Base-by-base conservation (phyloP, 2,329 filamentous ascomycete species). In the Diplodia corticola region DNA sequence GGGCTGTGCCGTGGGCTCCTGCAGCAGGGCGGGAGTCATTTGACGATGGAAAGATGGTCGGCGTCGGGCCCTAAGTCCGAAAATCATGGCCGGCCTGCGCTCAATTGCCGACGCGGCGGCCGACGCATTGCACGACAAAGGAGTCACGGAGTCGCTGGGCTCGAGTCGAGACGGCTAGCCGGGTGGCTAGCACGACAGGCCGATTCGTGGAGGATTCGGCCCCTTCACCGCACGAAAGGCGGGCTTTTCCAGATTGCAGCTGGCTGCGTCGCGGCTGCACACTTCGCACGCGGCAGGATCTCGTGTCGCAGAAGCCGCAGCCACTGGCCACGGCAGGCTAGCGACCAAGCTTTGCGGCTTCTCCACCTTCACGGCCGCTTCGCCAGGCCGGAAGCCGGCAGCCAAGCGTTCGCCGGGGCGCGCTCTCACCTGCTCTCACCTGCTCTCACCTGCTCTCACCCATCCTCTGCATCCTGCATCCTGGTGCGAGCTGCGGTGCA, bases 291-390 rank as follows among this genome's bases (percentile, higher is more conserved):
- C 48, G 40, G 40, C 40, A 44, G 40, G 40, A 44, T 50, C 48
- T 50, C 48, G 48, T 26, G 48, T 50, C 48, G 50, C 50, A 26
- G 22, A 22, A 17, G 37, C 55, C 4, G 20, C n/a, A n/a, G n/a
- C n/a, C n/a, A n/a, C n/a, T n/a, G n/a, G n/a, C n/a, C n/a, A n/a
- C n/a, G 5, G 51, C n/a, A 15, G 54, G 2, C 13, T 17, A 10
- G 55, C 9, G 55, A 44, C 57, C 48, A 61, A 61, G 57, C 57
- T 61, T 61, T 61, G 57, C 40, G 44, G 57, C 57, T 61, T 22
- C 26, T 2, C 26, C 40, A 12, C 5, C 26, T n/a, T 26, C 57
- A 61, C n/a, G 44, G 57, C 30, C 33, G 24, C 37, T 24, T 46
- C 55, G 55, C 24, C 55, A 12, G 57, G 15, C 28, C 40, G 57